Evolutionary conservation across 768 basidiomycete species (phyloP).

Genomic region (Kwoniella pini): DNA sequence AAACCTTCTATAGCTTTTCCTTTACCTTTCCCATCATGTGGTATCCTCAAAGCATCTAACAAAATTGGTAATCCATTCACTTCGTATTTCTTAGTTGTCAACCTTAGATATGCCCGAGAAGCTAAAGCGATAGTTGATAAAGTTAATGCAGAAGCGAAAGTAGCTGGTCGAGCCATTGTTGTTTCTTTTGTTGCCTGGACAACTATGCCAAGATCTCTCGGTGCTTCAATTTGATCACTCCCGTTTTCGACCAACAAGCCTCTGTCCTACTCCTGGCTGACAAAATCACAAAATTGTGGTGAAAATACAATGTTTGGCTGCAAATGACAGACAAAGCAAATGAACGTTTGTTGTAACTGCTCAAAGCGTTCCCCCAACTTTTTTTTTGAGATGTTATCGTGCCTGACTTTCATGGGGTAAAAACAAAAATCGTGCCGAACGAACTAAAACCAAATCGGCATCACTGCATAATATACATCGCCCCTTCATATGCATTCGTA

Average conservation of each 20-base stretch:
- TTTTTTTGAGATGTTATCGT: slow-evolving; percentile 7
- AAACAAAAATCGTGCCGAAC: background rate
- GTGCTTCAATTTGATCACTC: no score
- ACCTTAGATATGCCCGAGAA: slow-evolving; percentile 74
- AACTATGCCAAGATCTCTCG: no score
- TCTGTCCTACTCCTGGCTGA: no score
- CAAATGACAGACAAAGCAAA: no score
- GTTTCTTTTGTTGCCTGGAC: background rate
- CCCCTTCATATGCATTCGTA: no score
- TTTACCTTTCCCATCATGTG: slow-evolving; percentile 21
- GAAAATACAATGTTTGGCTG: background rate
- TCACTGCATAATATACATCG: background rate
- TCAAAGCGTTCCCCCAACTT: slow-evolving; percentile 3
- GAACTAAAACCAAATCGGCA: background rate
- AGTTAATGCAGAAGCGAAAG: slow-evolving; percentile 61
- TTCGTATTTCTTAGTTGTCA: slow-evolving; percentile 65
- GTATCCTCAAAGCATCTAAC: slow-evolving; percentile 62
- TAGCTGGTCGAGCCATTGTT: slow-evolving; percentile 26
- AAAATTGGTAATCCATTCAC: slow-evolving; percentile 72
- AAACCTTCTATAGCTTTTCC: slow-evolving; percentile 38
- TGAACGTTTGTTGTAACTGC: no score
- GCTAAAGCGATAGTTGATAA: slow-evolving; percentile 70
- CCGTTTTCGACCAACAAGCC: no score
- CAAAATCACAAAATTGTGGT: no score
- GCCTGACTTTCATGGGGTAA: background rate